These are phyloP conservation scores for Trifolium dubium DNA, from an alignment of 306 rosid species.

Conservation along the genomic window DNA sequence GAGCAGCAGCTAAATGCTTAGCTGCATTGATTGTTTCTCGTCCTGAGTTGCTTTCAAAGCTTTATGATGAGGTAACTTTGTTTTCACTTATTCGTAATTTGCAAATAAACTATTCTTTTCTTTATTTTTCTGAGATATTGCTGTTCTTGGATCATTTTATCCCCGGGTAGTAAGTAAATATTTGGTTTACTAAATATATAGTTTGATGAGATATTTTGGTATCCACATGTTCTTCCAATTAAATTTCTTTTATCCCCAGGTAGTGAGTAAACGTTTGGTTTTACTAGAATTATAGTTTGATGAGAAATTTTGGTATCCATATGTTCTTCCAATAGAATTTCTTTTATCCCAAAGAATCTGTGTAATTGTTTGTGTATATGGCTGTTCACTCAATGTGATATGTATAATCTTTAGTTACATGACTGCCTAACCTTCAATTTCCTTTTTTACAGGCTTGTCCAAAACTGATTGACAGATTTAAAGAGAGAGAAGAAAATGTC, in stretches of 20 bases:
- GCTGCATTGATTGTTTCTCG: conserved; percentile 96
- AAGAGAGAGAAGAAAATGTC: conserved; percentile 98
- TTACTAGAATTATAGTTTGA: conserved; percentile 22
- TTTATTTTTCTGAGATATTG: conserved; percentile 16
- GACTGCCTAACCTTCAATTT: conserved; percentile 35
- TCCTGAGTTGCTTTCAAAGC: conserved; percentile 90
- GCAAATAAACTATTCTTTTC: neutral
- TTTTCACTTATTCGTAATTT: conserved; percentile 10
- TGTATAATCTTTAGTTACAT: conserved; percentile 29
- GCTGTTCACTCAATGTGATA: conserved; percentile 9
- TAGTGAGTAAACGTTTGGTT: conserved; percentile 20
- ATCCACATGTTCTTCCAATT: conserved; percentile 1
- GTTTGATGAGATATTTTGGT: conserved; percentile 23
- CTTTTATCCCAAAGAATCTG: neutral
- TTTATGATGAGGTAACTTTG: conserved; percentile 85
- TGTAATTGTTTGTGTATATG: conserved; percentile 18
- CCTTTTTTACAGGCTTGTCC: conserved; percentile 83
- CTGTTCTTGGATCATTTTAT: conserved; percentile 1
- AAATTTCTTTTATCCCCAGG: conserved; percentile 1
- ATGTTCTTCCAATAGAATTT: conserved; percentile 10
- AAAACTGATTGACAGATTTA: conserved; percentile 93
- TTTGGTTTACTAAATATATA: conserved; percentile 15
- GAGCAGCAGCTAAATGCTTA: conserved; percentile 99
- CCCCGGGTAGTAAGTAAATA: conserved; percentile 2
- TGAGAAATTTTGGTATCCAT: conserved; percentile 3